Evolutionary conservation across 2,329 filamentous ascomycete species (phyloP).

Genomic region (Phyllosticta ampelicida): DNA sequence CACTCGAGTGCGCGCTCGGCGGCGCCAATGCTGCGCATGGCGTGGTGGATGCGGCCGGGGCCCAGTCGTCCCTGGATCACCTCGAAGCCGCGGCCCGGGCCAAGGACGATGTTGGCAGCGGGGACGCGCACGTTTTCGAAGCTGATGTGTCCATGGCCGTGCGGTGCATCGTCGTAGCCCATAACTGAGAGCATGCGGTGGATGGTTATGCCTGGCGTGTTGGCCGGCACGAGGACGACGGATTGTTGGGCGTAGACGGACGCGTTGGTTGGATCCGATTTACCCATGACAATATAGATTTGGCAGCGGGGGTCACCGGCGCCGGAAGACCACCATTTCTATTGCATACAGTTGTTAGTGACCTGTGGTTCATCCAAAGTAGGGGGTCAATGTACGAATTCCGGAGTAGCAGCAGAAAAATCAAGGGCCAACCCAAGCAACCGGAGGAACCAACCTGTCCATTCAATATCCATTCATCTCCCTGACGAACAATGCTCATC

Average conservation of each 20-base stretch:
- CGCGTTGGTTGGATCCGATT: conserved; percentile 64
- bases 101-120: conserved; percentile 72
- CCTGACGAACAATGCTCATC: conserved; percentile 70
- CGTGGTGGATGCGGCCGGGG: conserved; percentile 93
- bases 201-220: conserved; percentile 77
- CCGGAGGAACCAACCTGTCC: conserved; percentile 49
- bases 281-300: conserved; percentile 95
- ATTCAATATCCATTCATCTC: conserved; percentile 83
- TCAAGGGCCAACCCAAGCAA: conserved; percentile 13
- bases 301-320: conserved; percentile 86
- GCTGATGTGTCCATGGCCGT: conserved; percentile 86
- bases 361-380: neutral
- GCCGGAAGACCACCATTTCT: conserved; percentile 99
- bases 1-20: conserved; percentile 87
- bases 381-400: conserved; percentile 16
- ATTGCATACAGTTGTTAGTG: conserved; percentile 25
- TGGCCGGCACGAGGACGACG: conserved; percentile 76
- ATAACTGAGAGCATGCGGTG: conserved; percentile 90
- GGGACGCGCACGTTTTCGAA: conserved; percentile 90
- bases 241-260: conserved; percentile 86
- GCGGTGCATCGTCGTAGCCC: conserved; percentile 95
- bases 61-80: conserved; percentile 96
- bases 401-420: conserved; percentile 15
- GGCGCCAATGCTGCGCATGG: conserved; percentile 88
- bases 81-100: conserved; percentile 90